Evolutionary conservation across 2,329 filamentous ascomycete genomes (phyloP).

Genomic region (Neocucurbitaria cava): DNA sequence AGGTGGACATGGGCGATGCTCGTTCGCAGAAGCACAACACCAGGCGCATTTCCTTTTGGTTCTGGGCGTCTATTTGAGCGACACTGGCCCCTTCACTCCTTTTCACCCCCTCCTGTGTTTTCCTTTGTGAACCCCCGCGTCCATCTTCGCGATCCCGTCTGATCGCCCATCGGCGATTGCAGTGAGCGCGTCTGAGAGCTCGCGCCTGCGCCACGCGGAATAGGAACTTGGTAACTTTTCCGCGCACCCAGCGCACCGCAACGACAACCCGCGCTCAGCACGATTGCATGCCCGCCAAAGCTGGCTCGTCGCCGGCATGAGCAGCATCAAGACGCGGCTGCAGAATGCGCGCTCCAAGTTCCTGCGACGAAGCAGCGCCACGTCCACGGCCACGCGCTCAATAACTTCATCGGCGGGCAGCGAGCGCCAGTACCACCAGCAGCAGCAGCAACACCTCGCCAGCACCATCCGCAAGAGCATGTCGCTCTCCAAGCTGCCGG

Average conservation of each 20-base stretch:
- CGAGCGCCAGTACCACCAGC: constrained; percentile 16
- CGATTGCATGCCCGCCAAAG: constrained; percentile 27
- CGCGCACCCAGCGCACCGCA: neutral
- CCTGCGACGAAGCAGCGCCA: constrained; percentile 36
- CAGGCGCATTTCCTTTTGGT: constrained; percentile 13
- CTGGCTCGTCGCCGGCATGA: constrained; percentile 38
- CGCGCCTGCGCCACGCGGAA: constrained; percentile 13
- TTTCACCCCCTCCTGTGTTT: constrained; percentile 1
- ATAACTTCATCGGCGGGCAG: constrained; percentile 36
- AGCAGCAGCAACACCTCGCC: constrained; percentile 7
- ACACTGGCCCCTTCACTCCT: constrained; percentile 1
- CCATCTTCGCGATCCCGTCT: neutral
- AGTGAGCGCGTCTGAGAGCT: neutral
- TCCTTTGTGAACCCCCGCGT: constrained; percentile 1
- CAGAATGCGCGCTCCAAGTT: constrained; percentile 39
- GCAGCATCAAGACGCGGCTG: constrained; percentile 44
- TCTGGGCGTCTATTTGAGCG: neutral
- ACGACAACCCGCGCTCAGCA: constrained; percentile 1
- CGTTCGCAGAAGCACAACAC: constrained; percentile 16
- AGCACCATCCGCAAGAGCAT: constrained; percentile 34
- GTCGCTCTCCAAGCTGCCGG: constrained; percentile 42
- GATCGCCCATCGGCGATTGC: neutral
- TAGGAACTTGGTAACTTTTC: neutral
- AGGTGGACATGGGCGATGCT: constrained; percentile 12
- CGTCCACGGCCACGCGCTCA: constrained; percentile 32